A percentile compares a stretch with the other conserved stretches of the same genome.
These are phyloP conservation scores for Diaporthe citrichinensis DNA, from an alignment of 2,329 filamentous ascomycete genomes.

Conservation along the genomic window DNA sequence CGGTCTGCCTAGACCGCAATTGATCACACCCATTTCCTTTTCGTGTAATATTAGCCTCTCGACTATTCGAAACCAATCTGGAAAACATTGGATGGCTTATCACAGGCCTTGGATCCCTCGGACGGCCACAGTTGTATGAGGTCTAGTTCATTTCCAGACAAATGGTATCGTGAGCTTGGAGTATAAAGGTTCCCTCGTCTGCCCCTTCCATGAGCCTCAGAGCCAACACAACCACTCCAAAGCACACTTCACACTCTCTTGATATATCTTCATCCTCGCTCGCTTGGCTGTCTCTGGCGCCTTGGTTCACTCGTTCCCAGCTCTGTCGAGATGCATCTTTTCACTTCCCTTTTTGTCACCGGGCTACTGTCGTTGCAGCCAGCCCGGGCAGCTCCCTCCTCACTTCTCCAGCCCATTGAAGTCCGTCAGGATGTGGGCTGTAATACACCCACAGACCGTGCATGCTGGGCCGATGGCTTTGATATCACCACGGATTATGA, in stretches of 20 bases:
- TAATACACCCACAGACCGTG: conserved; percentile 47
- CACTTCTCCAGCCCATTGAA: conserved; percentile 23
- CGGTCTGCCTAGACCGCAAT: not conserved
- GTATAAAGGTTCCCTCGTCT: conserved; percentile 15
- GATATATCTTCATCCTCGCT: not conserved
- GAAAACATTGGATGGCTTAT: conserved; percentile 7
- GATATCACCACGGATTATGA: conserved; percentile 51
- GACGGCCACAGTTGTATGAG: not conserved
- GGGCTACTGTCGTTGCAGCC: conserved; percentile 38
- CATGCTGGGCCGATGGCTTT: conserved; percentile 48
- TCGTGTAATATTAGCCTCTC: conserved; percentile 14
- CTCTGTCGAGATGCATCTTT: conserved; percentile 18
- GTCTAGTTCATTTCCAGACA: not conserved
- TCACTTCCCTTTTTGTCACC: conserved; percentile 25
- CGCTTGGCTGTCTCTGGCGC: not conserved
- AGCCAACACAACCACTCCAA: not conserved
- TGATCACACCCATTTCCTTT: conserved; percentile 24
- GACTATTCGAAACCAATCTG: conserved; percentile 16
- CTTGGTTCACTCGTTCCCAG: not conserved
- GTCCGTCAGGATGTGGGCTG: conserved; percentile 42
- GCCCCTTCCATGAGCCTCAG: not conserved
- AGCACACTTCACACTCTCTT: conserved; percentile 2
- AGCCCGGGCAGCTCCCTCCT: conserved; percentile 30
- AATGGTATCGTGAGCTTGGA: conserved; percentile 14
- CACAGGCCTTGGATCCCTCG: not conserved